Conservation (phyloP, 2,329 filamentous ascomycete species). For the Nemania bipapillata region DNA sequence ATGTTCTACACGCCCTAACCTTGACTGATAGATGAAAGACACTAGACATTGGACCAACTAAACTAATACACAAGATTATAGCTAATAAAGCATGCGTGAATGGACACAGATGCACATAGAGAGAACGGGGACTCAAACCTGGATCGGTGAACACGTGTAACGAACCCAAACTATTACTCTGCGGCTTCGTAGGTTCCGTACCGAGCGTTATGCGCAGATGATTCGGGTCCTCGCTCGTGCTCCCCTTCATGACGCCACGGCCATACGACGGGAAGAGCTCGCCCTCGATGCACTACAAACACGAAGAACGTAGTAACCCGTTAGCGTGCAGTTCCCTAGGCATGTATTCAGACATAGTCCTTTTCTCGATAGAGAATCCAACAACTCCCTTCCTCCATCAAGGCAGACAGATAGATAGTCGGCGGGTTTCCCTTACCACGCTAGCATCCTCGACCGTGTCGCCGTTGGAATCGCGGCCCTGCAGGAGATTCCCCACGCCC, state of each 20-base stretch:
- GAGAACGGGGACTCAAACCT: constrained; percentile 5
- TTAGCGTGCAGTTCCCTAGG: not conserved
- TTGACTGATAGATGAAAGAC: not conserved
- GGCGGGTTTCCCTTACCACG: constrained; percentile 3
- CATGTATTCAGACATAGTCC: not conserved
- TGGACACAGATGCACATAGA: not conserved
- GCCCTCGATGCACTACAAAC: not conserved
- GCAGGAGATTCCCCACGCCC: not conserved
- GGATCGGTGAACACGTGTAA: constrained; percentile 23
- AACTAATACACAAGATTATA: not conserved
- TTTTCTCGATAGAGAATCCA: no score
- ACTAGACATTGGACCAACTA: no score
- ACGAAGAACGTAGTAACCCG: not conserved
- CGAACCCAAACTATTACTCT: not conserved
- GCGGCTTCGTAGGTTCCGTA: not conserved
- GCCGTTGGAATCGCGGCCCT: not conserved
- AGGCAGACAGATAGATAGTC: not conserved
- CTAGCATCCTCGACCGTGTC: not conserved
- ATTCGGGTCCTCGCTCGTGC: not conserved
- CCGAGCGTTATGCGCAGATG: not conserved
- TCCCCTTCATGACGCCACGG: not conserved
- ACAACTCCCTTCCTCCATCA: no score
- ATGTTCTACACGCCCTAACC: not conserved
- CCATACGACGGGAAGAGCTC: not conserved
- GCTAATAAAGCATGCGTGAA: not conserved